Evolutionary conservation across 75 land plant species (phyloP), one percentile per base, ranked within the genome.

Genomic region (Isoetes taiwanensis): DNA sequence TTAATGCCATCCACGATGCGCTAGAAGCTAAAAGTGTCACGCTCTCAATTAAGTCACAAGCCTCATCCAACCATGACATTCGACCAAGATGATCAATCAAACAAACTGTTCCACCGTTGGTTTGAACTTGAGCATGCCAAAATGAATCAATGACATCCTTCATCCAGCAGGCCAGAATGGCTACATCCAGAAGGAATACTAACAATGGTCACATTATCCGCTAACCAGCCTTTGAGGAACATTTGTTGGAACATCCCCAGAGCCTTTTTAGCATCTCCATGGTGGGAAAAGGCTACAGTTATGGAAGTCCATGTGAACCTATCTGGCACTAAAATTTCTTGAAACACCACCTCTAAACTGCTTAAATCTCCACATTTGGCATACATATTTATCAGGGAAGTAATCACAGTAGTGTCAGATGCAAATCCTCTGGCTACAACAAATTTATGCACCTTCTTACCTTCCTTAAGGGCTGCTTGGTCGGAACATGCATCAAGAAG

Each of bases 351-450:
- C 20, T 52, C 24, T 21, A 76, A 66, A 9, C 73, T 66, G 23
- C 28, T 30, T 59, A 73, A 6, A 25, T 31, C 58, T 10, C 80
- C 70, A 52, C 57, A 73, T 33, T 66, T 72, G 12, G 62, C 57
- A 59, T 78, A 78, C 80, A 78, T 73, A 38, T 68, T 64, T 5
- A 71, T 71, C 1, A 71, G 50, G 12, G 78, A 69, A 62, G 68
- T 69, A 10, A 66, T 67, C 20, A 76, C 63, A 56, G 71, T 67
- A 30, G 31, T 55, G 59, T 67, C n/a, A n/a, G n/a, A n/a, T n/a
- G n/a, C n/a, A n/a, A n/a, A n/a, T n/a, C n/a, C n/a, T n/a, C n/a
- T n/a, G n/a, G n/a, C n/a, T n/a, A n/a, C n/a, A n/a, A n/a, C n/a
- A n/a, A n/a, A n/a, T n/a, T n/a, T n/a, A 59, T 78, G 76, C 32